Evolutionary conservation across 192 early-diverging fungal genomes (phyloP).

Genomic region (Umbelopsis sp.): DNA sequence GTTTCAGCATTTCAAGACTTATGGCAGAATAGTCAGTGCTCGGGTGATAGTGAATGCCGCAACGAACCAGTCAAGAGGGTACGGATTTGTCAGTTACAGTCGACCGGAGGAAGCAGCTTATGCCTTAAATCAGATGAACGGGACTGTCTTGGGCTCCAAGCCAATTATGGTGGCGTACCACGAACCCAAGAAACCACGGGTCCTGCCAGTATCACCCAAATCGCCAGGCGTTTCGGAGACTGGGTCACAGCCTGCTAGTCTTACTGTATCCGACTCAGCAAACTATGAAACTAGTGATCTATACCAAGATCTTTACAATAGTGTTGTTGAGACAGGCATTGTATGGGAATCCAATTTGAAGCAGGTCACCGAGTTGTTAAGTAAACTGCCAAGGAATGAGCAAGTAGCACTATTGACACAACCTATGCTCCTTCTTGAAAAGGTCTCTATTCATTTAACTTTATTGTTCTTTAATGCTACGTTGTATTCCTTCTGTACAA

Average conservation of each 20-base stretch:
- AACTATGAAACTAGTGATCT: neutral
- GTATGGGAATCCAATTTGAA: slow-evolving; percentile 3
- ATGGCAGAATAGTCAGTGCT: slow-evolving; percentile 87
- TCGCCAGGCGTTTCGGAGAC: neutral
- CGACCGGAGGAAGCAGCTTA: slow-evolving; percentile 88
- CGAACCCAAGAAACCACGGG: slow-evolving; percentile 85
- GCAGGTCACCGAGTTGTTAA: neutral
- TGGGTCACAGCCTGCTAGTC: neutral
- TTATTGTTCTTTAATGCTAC: no score
- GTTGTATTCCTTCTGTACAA: neutral
- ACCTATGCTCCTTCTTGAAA: neutral
- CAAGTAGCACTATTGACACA: neutral
- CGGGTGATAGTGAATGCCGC: slow-evolving; percentile 78
- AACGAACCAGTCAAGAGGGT: slow-evolving; percentile 75
- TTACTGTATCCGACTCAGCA: neutral
- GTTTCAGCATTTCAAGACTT: slow-evolving; percentile 89
- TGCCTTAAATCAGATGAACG: slow-evolving; percentile 80
- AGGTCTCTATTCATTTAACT: neutral
- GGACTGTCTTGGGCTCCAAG: slow-evolving; percentile 47
- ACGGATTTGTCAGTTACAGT: slow-evolving; percentile 94
- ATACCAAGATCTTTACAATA: neutral
- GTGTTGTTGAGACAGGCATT: neutral
- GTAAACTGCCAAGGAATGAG: neutral
- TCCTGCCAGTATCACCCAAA: slow-evolving; percentile 1
- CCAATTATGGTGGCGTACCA: slow-evolving; percentile 88